phyloP scores from a whole-genome alignment of 352 stramenopile species.

The Pythium insidiosum region DNA sequence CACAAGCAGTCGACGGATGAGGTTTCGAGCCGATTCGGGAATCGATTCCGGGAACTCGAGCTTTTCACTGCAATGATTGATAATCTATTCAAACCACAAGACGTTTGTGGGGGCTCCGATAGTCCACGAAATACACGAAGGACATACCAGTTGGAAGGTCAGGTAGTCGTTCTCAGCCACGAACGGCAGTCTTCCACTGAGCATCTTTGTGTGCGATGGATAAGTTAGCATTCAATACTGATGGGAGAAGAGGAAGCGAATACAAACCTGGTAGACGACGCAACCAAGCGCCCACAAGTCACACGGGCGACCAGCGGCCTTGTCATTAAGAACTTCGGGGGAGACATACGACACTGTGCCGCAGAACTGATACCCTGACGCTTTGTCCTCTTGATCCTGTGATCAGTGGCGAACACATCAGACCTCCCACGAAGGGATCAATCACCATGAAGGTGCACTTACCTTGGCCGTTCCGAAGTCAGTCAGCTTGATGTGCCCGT shows the following conservation, averaged over 20 bases:
- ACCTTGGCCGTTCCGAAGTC: constrained; percentile 88
- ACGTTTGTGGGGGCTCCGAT: background rate
- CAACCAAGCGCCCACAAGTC: constrained; percentile 91
- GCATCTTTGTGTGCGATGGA: constrained; percentile 33
- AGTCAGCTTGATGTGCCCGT: constrained; percentile 85
- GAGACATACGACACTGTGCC: constrained; percentile 90
- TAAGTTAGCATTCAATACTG: background rate
- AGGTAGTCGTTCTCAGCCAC: constrained; percentile 88
- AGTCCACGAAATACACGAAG: too few species aligned
- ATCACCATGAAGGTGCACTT: too few species aligned
- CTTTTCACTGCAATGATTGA: constrained; percentile 69
- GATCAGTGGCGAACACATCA: too few species aligned
- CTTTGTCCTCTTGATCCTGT: constrained; percentile 69
- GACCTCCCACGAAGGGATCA: too few species aligned
- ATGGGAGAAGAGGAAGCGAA: background rate
- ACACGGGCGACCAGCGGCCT: constrained; percentile 59
- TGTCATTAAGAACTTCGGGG: constrained; percentile 86
- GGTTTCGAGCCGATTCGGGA: constrained; percentile 52
- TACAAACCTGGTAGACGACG: constrained; percentile 73
- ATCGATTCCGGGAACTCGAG: constrained; percentile 70
- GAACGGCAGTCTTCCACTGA: constrained; percentile 79
- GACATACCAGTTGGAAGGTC: constrained; percentile 87
- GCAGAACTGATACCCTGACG: constrained; percentile 55
- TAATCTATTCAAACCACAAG: constrained; percentile 34
- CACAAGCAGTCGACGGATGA: constrained; percentile 72